phyloP scores from a whole-genome alignment of 2,329 filamentous ascomycete species.

The Neopestalotiopsis rosae region DNA sequence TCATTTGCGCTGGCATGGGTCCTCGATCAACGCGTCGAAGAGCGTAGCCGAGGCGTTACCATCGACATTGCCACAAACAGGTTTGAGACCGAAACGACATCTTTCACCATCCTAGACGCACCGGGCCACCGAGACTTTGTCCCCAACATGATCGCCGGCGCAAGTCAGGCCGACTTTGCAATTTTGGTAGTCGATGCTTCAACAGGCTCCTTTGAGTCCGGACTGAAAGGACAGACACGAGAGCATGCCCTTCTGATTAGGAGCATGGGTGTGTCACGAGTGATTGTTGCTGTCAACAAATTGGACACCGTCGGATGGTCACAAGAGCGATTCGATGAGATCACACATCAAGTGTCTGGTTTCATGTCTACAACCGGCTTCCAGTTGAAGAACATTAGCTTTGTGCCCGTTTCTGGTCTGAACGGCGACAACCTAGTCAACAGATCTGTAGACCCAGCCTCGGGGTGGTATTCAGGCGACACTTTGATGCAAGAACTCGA shows the following conservation, averaged over 20 bases:
- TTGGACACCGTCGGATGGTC: conserved; percentile 89
- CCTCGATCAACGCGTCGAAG: conserved; percentile 88
- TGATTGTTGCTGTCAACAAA: conserved; percentile 95
- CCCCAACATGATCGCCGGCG: conserved; percentile 98
- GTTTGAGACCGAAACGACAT: conserved; percentile 86
- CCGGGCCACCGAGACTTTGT: conserved; percentile 96
- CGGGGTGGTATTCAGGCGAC: conserved; percentile 79
- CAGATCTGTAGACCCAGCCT: conserved; percentile 58
- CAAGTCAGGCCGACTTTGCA: conserved; percentile 94
- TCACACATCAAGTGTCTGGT: conserved; percentile 79
- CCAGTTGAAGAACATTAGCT: conserved; percentile 78
- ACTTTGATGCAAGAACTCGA: conserved; percentile 88
- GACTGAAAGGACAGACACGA: conserved; percentile 89
- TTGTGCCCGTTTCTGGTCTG: conserved; percentile 89
- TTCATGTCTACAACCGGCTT: conserved; percentile 88
- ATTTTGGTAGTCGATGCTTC: conserved; percentile 92
- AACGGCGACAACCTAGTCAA: conserved; percentile 84
- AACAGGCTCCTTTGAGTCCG: conserved; percentile 90
- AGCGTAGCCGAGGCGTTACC: conserved; percentile 87
- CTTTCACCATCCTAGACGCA: conserved; percentile 93
- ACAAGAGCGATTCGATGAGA: conserved; percentile 81
- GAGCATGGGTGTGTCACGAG: conserved; percentile 85
- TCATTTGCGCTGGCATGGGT: conserved; percentile 98
- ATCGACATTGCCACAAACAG: conserved; percentile 96
- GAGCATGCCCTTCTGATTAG: conserved; percentile 90